These are phyloP conservation scores for Moniliophthora roreri DNA, from an alignment of 1,284 basidiomycete genomes.

Conservation along the genomic window DNA sequence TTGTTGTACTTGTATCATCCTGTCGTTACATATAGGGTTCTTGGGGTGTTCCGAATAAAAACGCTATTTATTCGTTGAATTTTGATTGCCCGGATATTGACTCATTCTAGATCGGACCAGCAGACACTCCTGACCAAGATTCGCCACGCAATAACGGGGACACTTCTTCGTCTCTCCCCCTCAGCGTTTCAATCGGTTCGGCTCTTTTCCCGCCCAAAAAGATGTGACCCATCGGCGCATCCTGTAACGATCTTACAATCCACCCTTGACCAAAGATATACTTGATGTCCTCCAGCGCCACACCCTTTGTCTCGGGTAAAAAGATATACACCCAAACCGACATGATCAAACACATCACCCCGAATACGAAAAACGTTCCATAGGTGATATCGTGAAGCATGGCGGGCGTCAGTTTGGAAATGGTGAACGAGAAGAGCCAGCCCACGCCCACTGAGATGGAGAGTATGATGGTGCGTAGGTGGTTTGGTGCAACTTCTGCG, in stretches of 20 bases:
- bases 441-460: conserved; percentile 44
- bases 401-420: conserved; percentile 50
- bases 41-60: neutral
- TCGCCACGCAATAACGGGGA: no score
- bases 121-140: no score
- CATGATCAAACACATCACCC: conserved; percentile 45
- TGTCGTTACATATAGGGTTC: neutral
- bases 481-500: conserved; percentile 48
- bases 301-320: conserved; percentile 47
- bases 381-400: conserved; percentile 48
- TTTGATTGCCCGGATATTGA: no score
- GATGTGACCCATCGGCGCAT: conserved; percentile 43
- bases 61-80: neutral
- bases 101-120: no score
- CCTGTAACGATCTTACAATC: conserved; percentile 39
- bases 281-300: conserved; percentile 46
- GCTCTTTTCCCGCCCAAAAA: conserved; percentile 37
- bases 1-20: neutral
- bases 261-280: conserved; percentile 45
- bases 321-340: conserved; percentile 42
- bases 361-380: conserved; percentile 54
- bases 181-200: conserved; percentile 27
- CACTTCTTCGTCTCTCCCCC: conserved; percentile 11
- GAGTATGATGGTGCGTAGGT: conserved; percentile 42
- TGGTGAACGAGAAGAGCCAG: conserved; percentile 49